Evolutionary conservation across 2,329 filamentous ascomycete genomes (phyloP).

Genomic region (Monilinia laxa): DNA sequence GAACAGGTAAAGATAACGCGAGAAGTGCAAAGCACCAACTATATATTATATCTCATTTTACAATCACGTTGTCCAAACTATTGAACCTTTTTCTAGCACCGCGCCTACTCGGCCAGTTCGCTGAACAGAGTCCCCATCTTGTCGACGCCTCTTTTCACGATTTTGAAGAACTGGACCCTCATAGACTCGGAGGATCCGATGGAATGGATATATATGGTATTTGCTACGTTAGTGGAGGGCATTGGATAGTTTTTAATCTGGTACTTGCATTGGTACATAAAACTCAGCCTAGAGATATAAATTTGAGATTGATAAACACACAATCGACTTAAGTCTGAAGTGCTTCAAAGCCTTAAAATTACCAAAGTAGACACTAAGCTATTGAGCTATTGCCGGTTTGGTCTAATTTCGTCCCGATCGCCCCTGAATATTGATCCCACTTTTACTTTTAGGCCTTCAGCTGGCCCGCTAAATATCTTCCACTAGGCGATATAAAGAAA

Average conservation of each 20-base stretch:
- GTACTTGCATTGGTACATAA: background rate
- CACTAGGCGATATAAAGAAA: background rate
- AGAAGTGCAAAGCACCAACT: background rate
- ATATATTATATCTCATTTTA: background rate
- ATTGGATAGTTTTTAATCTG: background rate
- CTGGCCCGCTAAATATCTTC: background rate
- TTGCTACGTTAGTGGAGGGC: background rate
- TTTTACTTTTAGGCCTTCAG: background rate
- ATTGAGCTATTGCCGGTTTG: background rate
- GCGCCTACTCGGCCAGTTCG: background rate
- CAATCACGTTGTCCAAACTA: conserved; percentile 1
- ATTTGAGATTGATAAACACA: background rate
- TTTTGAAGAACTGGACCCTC: background rate
- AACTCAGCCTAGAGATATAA: background rate
- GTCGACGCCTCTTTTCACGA: background rate
- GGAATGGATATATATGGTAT: background rate
- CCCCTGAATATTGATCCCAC: conserved; percentile 15
- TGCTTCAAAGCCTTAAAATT: background rate
- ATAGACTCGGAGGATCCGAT: background rate
- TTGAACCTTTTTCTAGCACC: background rate
- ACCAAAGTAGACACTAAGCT: background rate
- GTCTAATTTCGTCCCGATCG: background rate
- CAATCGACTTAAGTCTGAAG: background rate
- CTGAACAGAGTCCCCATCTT: background rate
- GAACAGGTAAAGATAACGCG: background rate